phyloP scores from a whole-genome alignment of 73 alveolate species.

The Paramecium tetraurelia region DNA sequence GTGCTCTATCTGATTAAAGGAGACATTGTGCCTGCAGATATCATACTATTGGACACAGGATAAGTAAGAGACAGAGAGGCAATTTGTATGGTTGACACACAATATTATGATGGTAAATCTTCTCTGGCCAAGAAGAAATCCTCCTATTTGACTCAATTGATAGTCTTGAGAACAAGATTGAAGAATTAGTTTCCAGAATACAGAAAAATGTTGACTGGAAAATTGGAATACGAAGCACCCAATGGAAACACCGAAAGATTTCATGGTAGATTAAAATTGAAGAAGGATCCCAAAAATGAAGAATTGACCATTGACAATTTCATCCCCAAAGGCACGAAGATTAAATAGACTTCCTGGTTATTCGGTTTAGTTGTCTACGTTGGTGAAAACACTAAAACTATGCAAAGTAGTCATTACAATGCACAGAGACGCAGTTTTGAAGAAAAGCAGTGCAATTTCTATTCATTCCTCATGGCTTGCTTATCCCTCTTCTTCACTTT shows the following conservation, averaged over 20 bases:
- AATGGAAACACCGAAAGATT: slow-evolving; percentile 12
- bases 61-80: slow-evolving; percentile 55
- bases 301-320: slow-evolving; percentile 44
- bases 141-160: not conserved
- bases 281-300: slow-evolving; percentile 60
- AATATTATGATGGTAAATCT: slow-evolving; percentile 54
- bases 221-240: slow-evolving; percentile 52
- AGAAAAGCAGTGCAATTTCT: not conserved
- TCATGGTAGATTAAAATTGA: slow-evolving; percentile 49
- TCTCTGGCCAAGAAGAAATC: slow-evolving; percentile 36
- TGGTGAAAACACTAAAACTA: slow-evolving; percentile 55
- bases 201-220: slow-evolving; percentile 32
- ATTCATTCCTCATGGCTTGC: not conserved
- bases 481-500: slow-evolving; percentile 11
- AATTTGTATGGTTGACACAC: slow-evolving; percentile 47
- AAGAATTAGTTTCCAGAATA: slow-evolving; percentile 45
- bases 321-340: slow-evolving; percentile 58
- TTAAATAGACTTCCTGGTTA: slow-evolving; percentile 46
- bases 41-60: slow-evolving; percentile 50
- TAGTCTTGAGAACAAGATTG: slow-evolving; percentile 1
- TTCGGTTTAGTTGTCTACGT: slow-evolving; percentile 61
- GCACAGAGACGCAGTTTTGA: not conserved
- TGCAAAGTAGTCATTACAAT: slow-evolving; percentile 19
- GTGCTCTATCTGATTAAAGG: slow-evolving; percentile 22
- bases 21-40: slow-evolving; percentile 57